Evolutionary conservation across 2,329 filamentous ascomycete genomes (phyloP).

Genomic region (Bimuria novae-zelandiae): DNA sequence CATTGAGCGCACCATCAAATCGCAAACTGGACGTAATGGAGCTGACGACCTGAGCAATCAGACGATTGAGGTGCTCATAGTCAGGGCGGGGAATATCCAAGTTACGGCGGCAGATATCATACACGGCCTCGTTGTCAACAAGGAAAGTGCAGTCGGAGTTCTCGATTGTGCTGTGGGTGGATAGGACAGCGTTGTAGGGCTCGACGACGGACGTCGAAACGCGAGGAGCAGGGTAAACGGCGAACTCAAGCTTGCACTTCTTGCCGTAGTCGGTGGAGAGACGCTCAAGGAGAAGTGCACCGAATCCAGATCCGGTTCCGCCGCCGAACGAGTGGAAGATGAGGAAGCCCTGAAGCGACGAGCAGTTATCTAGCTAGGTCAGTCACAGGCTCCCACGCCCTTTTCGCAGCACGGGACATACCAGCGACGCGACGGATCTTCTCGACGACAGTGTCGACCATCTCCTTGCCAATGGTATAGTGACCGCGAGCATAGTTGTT

Average conservation of each 20-base stretch:
- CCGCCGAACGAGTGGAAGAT: constrained; percentile 77
- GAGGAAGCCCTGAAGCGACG: constrained; percentile 72
- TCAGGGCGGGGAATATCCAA: constrained; percentile 70
- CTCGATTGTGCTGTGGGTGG: constrained; percentile 76
- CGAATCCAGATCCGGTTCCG: constrained; percentile 74
- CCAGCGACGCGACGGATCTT: constrained; percentile 71
- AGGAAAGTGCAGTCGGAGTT: constrained; percentile 81
- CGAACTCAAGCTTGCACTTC: constrained; percentile 78
- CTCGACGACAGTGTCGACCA: constrained; percentile 72
- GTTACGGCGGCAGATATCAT: constrained; percentile 75
- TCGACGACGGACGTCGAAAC: constrained; percentile 73
- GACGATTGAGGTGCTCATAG: constrained; percentile 73
- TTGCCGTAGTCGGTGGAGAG: constrained; percentile 75
- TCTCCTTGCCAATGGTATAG: constrained; percentile 78
- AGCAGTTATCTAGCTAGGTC: constrained; percentile 66
- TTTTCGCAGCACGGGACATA: constrained; percentile 44
- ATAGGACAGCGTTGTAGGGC: constrained; percentile 75
- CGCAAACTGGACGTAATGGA: constrained; percentile 74
- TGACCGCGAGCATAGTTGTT: constrained; percentile 79
- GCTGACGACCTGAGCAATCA: constrained; percentile 75
- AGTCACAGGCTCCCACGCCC: not conserved
- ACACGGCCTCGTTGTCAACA: constrained; percentile 75
- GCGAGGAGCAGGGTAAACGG: constrained; percentile 71
- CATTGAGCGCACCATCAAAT: constrained; percentile 74
- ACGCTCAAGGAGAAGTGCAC: constrained; percentile 72